Evolutionary conservation across 2,329 filamentous ascomycete genomes (phyloP).

Genomic region (Myriosclerotinia duriaeana): DNA sequence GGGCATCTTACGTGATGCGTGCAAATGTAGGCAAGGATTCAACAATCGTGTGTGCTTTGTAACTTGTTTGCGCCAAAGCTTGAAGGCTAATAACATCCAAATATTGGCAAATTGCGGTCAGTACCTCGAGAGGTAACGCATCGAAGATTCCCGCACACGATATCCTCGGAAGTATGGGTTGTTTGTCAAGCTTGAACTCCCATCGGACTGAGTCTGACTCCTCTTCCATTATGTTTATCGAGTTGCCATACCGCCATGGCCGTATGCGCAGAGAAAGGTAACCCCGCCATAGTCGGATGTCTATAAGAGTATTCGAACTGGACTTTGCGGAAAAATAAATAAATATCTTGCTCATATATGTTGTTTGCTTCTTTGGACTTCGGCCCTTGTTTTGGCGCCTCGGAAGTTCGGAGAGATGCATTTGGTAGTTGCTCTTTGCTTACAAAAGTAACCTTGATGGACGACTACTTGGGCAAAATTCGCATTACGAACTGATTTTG

Average conservation of each 20-base stretch:
- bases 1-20: background rate
- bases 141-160: background rate
- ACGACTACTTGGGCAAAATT: background rate
- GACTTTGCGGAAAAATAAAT: background rate
- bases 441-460: too few relatives aligned
- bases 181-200: too few relatives aligned
- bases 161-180: background rate
- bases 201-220: too few relatives aligned
- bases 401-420: too few relatives aligned
- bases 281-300: background rate
- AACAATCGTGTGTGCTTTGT: background rate
- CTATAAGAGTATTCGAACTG: background rate
- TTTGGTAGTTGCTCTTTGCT: too few relatives aligned
- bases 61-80: background rate
- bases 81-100: background rate
- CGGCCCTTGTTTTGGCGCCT: too few relatives aligned
- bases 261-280: too few relatives aligned
- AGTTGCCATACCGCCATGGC: too few relatives aligned
- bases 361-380: background rate
- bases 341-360: too few relatives aligned
- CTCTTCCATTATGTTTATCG: too few relatives aligned
- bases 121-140: background rate
- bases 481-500: background rate
- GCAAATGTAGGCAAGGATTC: background rate
- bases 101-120: background rate